phyloP scores from a whole-genome alignment of 1,284 basidiomycete species.

The Earliella scabrosa region DNA sequence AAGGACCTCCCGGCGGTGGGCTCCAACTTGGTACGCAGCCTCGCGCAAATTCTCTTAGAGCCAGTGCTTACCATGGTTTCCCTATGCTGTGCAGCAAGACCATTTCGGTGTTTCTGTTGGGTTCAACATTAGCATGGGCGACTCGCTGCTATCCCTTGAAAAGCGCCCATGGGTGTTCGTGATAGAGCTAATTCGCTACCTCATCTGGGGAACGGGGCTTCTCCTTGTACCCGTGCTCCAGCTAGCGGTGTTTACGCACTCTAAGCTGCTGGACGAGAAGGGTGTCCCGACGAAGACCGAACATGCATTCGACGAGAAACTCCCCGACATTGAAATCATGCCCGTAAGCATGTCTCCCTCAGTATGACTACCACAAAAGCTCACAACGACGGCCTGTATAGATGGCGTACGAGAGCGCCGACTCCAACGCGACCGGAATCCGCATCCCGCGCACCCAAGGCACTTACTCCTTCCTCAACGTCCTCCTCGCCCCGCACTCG shows the following conservation, averaged over 20 bases:
- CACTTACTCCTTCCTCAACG: slow-evolving; percentile 36
- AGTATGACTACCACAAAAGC: too few species aligned
- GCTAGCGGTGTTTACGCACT: slow-evolving; percentile 35
- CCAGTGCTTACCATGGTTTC: background rate
- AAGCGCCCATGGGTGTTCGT: slow-evolving; percentile 31
- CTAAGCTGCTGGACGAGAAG: slow-evolving; percentile 30
- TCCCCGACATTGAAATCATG: slow-evolving; percentile 45
- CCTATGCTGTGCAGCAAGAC: slow-evolving; percentile 42
- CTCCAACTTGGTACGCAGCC: slow-evolving; percentile 41
- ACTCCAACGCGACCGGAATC: slow-evolving; percentile 1
- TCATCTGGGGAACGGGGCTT: slow-evolving; percentile 36
- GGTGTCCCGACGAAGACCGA: slow-evolving; percentile 24
- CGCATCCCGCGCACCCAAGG: slow-evolving; percentile 20
- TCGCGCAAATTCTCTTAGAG: too few species aligned
- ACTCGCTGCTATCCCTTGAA: slow-evolving; percentile 31
- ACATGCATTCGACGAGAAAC: slow-evolving; percentile 24
- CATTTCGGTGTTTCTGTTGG: slow-evolving; percentile 32
- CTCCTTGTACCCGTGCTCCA: slow-evolving; percentile 36
- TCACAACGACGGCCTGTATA: too few species aligned
- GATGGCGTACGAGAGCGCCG: slow-evolving; percentile 33
- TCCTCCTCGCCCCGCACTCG: slow-evolving; percentile 37
- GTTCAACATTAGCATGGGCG: slow-evolving; percentile 30
- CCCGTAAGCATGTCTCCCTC: too few species aligned
- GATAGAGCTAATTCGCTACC: slow-evolving; percentile 35
- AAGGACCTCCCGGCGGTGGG: slow-evolving; percentile 60